Conservation (phyloP, 2,329 filamentous ascomycete species). For the Tricladium varicosporioides region DNA sequence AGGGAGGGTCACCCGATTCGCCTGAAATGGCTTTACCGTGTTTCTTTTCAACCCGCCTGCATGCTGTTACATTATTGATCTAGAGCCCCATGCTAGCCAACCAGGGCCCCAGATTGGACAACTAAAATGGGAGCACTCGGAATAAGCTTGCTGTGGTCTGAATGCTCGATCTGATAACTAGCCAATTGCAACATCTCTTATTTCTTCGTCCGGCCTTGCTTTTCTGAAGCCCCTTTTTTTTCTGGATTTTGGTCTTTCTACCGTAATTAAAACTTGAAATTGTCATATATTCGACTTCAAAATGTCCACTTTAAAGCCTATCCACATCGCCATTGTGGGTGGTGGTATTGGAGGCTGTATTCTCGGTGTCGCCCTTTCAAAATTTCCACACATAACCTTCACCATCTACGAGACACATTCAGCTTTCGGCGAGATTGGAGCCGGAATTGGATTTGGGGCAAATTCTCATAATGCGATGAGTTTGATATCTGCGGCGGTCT, state of each 20-base stretch:
- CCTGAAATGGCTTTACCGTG: too few species aligned
- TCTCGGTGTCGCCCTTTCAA: slow-evolving; percentile 6
- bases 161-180: background rate
- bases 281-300: background rate
- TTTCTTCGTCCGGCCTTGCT: background rate
- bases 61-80: background rate
- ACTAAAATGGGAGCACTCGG: background rate
- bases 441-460: slow-evolving; percentile 8
- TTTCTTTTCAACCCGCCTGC: background rate
- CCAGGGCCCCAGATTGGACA: background rate
- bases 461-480: slow-evolving; percentile 8
- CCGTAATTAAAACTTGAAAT: background rate
- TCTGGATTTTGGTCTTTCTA: background rate
- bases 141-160: background rate
- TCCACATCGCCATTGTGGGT: slow-evolving; percentile 6
- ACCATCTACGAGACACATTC: slow-evolving; percentile 7
- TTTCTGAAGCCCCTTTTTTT: background rate
- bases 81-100: background rate
- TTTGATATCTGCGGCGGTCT: background rate
- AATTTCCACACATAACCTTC: slow-evolving; percentile 1
- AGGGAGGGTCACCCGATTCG: too few species aligned
- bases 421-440: slow-evolving; percentile 10
- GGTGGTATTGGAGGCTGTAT: slow-evolving; percentile 6
- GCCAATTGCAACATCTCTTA: background rate
- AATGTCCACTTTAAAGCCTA: background rate